A percentile compares a stretch with the other conserved stretches of the same genome.
These are phyloP conservation scores for Kurtzmaniella quercitrusa DNA, from an alignment of 1,139 yeast genomes.

Conservation along the genomic window DNA sequence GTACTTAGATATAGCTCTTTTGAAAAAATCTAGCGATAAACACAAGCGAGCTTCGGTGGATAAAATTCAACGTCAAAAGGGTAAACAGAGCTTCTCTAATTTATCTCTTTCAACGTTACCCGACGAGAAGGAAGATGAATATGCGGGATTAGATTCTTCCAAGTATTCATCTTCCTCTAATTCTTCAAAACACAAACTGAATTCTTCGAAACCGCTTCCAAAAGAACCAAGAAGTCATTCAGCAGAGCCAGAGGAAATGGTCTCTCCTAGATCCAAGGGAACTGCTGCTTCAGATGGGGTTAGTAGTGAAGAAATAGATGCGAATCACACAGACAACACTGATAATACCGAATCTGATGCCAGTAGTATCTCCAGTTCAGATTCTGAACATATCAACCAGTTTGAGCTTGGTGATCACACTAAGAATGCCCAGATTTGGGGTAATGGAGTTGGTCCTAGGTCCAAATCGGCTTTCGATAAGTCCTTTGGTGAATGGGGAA, in stretches of 20 bases:
- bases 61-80: not conserved
- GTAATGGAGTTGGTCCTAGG: conserved; percentile 23
- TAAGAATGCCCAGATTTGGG: conserved; percentile 22
- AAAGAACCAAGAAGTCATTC: not conserved
- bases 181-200: no score
- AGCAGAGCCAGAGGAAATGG: not conserved
- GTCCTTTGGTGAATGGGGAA: conserved; percentile 13
- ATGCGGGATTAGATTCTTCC: no score
- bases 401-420: conserved; percentile 21
- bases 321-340: not conserved
- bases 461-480: conserved; percentile 37
- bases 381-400: conserved; percentile 10
- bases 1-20: conserved; percentile 50
- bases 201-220: not conserved
- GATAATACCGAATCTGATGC: conserved; percentile 2
- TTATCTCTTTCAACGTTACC: not conserved
- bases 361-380: conserved; percentile 3
- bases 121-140: conserved; percentile 5
- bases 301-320: not conserved
- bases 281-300: conserved; percentile 8
- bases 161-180: no score
- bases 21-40: conserved; percentile 41
- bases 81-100: not conserved
- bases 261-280: conserved; percentile 6
- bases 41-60: conserved; percentile 18